These are phyloP conservation scores for Auricularia heimuer DNA, from an alignment of 768 basidiomycete species.

Conservation along the genomic window DNA sequence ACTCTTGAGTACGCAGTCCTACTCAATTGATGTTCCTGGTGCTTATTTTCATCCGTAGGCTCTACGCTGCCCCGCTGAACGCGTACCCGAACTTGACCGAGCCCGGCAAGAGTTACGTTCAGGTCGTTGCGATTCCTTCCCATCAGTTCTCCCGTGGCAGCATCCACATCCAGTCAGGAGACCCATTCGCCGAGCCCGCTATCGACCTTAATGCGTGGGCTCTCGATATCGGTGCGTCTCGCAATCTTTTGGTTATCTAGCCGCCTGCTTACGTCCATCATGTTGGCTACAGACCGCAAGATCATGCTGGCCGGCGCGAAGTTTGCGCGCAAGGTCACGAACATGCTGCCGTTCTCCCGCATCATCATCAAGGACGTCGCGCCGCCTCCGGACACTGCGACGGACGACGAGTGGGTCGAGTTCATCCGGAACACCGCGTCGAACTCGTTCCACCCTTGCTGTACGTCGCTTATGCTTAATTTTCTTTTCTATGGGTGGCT, in stretches of 20 bases:
- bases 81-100: constrained; percentile 3
- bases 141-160: constrained; percentile 6
- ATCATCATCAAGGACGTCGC: not conserved
- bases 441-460: not conserved
- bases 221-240: not conserved
- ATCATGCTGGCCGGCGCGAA: constrained; percentile 13
- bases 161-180: not conserved
- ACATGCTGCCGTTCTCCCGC: not conserved
- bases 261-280: too few species aligned
- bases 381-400: constrained; percentile 1
- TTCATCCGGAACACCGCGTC: not conserved
- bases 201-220: not conserved
- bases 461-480: not conserved
- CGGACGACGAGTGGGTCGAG: constrained; percentile 6
- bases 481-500: too few species aligned
- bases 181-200: not conserved
- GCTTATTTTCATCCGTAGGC: not conserved
- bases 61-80: not conserved
- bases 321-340: not conserved
- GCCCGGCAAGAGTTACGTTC: constrained; percentile 3
- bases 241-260: too few species aligned
- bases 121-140: not conserved
- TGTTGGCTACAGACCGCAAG: constrained; percentile 8
- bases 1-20: not conserved
- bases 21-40: not conserved